Evolutionary conservation across 23 red algal species (phyloP), one percentile per base, ranked within the genome.

Genomic region (Gracilaria caudata): DNA sequence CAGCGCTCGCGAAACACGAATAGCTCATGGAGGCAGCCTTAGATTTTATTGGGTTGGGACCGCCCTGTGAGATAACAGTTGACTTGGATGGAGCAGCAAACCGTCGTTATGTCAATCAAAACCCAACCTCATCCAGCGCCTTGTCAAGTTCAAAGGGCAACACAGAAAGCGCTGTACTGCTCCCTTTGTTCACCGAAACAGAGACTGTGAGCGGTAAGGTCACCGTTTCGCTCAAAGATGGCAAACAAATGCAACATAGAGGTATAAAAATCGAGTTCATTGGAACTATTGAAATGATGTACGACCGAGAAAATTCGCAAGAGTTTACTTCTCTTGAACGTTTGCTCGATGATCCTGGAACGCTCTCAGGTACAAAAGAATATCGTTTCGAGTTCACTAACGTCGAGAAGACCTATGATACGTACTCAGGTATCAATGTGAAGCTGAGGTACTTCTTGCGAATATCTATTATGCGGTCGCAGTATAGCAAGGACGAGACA

Each of bases 371-470:
- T 43, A 77, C 68, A 34, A 70, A 45, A 34, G 55, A 84, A 24
- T 95, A 95, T 51, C 77, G 88, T 1, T 95, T 99, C 73, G 77
- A 94, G 25, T 99, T 99, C 79, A 81, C 85, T 24, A 79, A 93
- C 29, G 87, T 95, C 23, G 93, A 99, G 33, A 95, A 95, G 80
- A 57, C 85, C 4, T 95, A 93, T 79, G 97, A 99, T 68, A 99
- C 97, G 26, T 99, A 99, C 71, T 86, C 89, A 17, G 92, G 97
- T 66, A 92, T 95, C 64, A 95, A 95, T 57, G 93, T 99, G 24
- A 89, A 91, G 33, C 78, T 95, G 38, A 84, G 92, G 1, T 99
- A 99, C 68, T 90, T 93, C 85, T 25, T 99, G 80, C 88, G 92
- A 24, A 85, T 99, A 33, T 93, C 92, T 19, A 77, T 99, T 3